These are phyloP conservation scores for Nidularia sp. DNA, from an alignment of 768 basidiomycete genomes.

Conservation along the genomic window DNA sequence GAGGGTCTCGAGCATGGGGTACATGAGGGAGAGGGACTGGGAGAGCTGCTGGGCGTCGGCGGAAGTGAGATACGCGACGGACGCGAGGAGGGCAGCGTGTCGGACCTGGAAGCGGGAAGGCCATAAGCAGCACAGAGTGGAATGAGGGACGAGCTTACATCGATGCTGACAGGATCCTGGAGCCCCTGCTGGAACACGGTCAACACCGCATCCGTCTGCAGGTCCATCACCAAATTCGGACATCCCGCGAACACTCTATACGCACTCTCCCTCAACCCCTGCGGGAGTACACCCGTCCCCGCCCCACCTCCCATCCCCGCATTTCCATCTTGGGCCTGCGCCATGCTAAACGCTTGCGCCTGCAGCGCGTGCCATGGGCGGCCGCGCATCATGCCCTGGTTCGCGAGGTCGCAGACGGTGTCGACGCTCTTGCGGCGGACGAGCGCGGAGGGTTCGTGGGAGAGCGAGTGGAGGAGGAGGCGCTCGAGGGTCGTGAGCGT, in stretches of 20 bases:
- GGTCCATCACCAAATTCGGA: slow-evolving; percentile 72
- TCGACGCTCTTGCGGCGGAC: slow-evolving; percentile 73
- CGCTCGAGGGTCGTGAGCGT: slow-evolving; percentile 68
- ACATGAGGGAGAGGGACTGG: too few species aligned
- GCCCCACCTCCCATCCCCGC: slow-evolving; percentile 8
- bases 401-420: slow-evolving; percentile 72
- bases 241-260: slow-evolving; percentile 71
- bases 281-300: slow-evolving; percentile 9
- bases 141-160: slow-evolving; percentile 26
- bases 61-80: too few species aligned
- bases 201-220: slow-evolving; percentile 68
- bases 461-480: slow-evolving; percentile 65
- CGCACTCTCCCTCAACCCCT: slow-evolving; percentile 52
- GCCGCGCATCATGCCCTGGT: slow-evolving; percentile 69
- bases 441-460: slow-evolving; percentile 51
- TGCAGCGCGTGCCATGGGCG: slow-evolving; percentile 82
- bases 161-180: slow-evolving; percentile 60
- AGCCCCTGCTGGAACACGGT: slow-evolving; percentile 65
- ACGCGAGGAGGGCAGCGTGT: too few species aligned
- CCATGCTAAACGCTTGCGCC: slow-evolving; percentile 66
- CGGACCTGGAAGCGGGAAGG: too few species aligned
- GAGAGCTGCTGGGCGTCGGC: too few species aligned
- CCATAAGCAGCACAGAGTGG: too few species aligned
- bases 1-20: too few species aligned
- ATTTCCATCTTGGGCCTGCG: slow-evolving; percentile 21